Conservation (phyloP, 495 filamentous ascomycete genomes). For the Aspergillus panamensis region DNA sequence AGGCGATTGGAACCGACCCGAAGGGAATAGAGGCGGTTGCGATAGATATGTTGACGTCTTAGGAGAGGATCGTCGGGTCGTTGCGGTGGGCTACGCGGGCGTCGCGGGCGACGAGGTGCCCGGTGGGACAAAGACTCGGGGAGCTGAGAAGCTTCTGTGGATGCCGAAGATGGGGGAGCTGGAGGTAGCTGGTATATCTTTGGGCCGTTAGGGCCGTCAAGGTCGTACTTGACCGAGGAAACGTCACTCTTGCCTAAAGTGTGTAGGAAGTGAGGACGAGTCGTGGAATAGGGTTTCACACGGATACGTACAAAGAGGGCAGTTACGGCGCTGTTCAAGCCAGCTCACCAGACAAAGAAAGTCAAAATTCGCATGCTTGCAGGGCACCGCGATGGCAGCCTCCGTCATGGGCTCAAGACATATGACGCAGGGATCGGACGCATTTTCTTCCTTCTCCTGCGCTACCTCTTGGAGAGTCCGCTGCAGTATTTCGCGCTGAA, state of each 20-base stretch:
- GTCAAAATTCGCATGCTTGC: constrained; percentile 77
- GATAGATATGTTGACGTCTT: constrained; percentile 72
- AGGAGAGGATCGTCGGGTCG: constrained; percentile 58
- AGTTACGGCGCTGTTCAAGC: constrained; percentile 68
- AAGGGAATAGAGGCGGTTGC: constrained; percentile 69
- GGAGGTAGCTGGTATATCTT: constrained; percentile 52
- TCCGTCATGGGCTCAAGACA: constrained; percentile 76
- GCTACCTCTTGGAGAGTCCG: constrained; percentile 44
- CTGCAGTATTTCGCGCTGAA: constrained; percentile 43
- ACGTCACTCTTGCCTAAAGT: constrained; percentile 57
- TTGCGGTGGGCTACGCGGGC: constrained; percentile 22
- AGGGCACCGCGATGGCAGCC: constrained; percentile 65
- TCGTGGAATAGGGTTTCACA: background rate
- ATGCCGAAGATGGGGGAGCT: constrained; percentile 5
- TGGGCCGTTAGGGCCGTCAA: constrained; percentile 47
- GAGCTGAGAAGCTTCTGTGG: constrained; percentile 2
- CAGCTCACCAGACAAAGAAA: constrained; percentile 81
- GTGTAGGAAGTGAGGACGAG: constrained; percentile 14
- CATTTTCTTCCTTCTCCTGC: constrained; percentile 34
- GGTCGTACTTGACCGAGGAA: constrained; percentile 64
- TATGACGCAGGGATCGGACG: constrained; percentile 47
- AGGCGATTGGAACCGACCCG: constrained; percentile 82
- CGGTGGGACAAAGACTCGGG: constrained; percentile 13
- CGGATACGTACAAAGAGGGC: constrained; percentile 63
- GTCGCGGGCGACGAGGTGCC: constrained; percentile 26